Conservation (phyloP, 2,329 filamentous ascomycete genomes). For the Aphanoascus verrucosus region DNA sequence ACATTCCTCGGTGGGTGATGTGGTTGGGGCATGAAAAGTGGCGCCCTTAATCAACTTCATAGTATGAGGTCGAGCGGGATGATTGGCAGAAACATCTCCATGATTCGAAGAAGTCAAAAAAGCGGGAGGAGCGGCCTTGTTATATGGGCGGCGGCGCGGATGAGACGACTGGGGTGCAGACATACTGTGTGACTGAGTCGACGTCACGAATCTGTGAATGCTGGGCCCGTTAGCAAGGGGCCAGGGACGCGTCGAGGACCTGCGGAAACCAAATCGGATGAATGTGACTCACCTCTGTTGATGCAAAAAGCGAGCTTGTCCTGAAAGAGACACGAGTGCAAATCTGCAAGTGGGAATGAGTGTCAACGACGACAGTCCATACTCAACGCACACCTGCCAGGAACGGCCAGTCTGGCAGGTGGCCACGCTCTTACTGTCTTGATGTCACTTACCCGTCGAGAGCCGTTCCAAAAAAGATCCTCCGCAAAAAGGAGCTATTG, state of each 20-base stretch:
- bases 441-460: background rate
- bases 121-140: conserved; percentile 23
- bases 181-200: conserved; percentile 22
- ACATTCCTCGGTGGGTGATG: conserved; percentile 31
- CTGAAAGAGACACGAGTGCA: background rate
- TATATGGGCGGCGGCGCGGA: conserved; percentile 30
- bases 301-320: conserved; percentile 1
- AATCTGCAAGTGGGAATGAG: background rate
- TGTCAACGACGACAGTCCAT: background rate
- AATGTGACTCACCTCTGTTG: conserved; percentile 5
- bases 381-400: background rate
- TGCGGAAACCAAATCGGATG: background rate
- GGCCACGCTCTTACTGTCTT: background rate
- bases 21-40: conserved; percentile 45
- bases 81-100: conserved; percentile 17
- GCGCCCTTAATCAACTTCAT: conserved; percentile 58
- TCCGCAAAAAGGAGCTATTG: background rate
- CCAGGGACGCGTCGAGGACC: background rate
- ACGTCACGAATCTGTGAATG: conserved; percentile 11
- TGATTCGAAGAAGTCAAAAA: conserved; percentile 20
- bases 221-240: conserved; percentile 9
- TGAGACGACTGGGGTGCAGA: conserved; percentile 21
- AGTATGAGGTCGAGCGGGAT: conserved; percentile 29
- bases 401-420: background rate
- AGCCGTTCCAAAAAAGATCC: background rate